Percentiles rank a stretch among this genome's conserved stretches.
Conservation (phyloP, 2,329 filamentous ascomycete species). For the Sporothrix brunneoviolacea region DNA sequence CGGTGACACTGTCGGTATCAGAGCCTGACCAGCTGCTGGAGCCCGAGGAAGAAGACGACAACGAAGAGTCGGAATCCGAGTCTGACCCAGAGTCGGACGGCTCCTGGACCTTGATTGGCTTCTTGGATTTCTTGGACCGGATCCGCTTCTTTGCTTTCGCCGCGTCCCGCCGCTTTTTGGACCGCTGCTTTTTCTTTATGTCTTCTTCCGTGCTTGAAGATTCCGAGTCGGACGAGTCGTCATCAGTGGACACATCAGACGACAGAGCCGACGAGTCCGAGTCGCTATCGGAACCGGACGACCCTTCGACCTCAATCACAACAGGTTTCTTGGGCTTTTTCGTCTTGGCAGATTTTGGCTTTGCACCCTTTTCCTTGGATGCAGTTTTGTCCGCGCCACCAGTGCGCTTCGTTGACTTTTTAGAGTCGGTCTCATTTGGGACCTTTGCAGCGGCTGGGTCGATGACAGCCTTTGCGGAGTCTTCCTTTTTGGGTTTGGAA, state of each 20-base stretch:
- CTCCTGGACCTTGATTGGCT: conserved; percentile 18
- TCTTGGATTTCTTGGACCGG: conserved; percentile 24
- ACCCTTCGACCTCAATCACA: conserved; percentile 15
- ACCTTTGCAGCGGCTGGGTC: conserved; percentile 19
- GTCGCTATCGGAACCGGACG: conserved; percentile 5
- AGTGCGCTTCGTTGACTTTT: conserved; percentile 17
- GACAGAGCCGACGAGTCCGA: conserved; percentile 5
- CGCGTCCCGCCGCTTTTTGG: conserved; percentile 26
- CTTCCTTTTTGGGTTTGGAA: conserved; percentile 19
- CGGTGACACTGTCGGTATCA: conserved; percentile 11
- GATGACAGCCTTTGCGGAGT: conserved; percentile 18
- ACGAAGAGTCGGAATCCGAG: background rate
- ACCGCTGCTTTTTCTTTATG: conserved; percentile 23
- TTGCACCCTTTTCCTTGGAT: conserved; percentile 21
- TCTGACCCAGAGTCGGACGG: conserved; percentile 16
- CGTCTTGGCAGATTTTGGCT: conserved; percentile 23
- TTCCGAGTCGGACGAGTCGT: conserved; percentile 19
- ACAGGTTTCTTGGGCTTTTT: conserved; percentile 24
- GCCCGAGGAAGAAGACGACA: conserved; percentile 17
- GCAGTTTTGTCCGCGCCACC: conserved; percentile 15
- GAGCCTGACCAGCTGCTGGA: conserved; percentile 16
- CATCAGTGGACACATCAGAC: conserved; percentile 16
- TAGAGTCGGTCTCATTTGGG: conserved; percentile 17
- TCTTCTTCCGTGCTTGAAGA: conserved; percentile 19
- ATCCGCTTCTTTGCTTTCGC: conserved; percentile 25